Conservation (phyloP, 1,284 basidiomycete species). For the Salmacisia buchloeana region DNA sequence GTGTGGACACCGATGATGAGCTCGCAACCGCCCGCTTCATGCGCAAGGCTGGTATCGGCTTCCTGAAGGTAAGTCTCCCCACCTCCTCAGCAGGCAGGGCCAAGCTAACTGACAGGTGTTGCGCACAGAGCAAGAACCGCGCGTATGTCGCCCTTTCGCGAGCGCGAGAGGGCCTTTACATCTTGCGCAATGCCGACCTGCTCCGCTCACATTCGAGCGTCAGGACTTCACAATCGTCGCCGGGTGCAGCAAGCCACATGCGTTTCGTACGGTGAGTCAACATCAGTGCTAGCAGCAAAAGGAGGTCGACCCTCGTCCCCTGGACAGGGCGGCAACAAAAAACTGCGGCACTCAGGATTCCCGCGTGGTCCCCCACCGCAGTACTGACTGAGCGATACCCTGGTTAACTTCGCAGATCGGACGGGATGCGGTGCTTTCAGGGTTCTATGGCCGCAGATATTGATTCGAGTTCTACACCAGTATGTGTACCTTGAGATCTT, state of each 20-base stretch:
- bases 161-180: slow-evolving; percentile 65
- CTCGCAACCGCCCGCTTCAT: slow-evolving; percentile 14
- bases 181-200: slow-evolving; percentile 62
- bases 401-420: slow-evolving; percentile 73
- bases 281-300: too few species aligned
- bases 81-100: too few species aligned
- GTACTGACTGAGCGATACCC: slow-evolving; percentile 74
- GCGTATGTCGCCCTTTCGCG: slow-evolving; percentile 65
- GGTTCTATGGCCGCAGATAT: slow-evolving; percentile 73
- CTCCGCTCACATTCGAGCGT: slow-evolving; percentile 48
- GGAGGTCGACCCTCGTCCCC: too few species aligned
- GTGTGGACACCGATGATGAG: slow-evolving; percentile 45
- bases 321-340: too few species aligned
- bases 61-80: slow-evolving; percentile 60
- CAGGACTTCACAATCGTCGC: too few species aligned
- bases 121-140: slow-evolving; percentile 42
- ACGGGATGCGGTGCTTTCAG: slow-evolving; percentile 74
- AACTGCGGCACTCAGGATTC: slow-evolving; percentile 75
- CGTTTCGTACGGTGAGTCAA: too few species aligned
- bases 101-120: neutral
- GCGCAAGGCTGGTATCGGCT: slow-evolving; percentile 59
- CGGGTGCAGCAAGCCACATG: too few species aligned
- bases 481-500: too few species aligned
- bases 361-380: slow-evolving; percentile 75
- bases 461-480: too few species aligned